Base-by-base conservation (phyloP, 345 rosid genomes). In the Turritis glabra region DNA sequence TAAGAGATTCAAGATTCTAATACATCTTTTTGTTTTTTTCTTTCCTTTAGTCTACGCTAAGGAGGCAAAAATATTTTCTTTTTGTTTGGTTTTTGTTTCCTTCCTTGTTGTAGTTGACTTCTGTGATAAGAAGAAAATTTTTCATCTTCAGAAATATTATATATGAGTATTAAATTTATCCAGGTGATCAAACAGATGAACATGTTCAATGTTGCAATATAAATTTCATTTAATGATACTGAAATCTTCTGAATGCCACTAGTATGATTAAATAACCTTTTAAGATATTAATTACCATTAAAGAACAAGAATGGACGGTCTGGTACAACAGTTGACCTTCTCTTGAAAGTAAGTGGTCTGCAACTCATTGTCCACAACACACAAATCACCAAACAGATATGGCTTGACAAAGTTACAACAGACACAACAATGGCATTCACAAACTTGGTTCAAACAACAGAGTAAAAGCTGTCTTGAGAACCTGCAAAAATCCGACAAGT, bases 91-190 rank as follows among this genome's bases (percentile, higher is more conserved):
- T 63, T 63, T 26, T 26, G 51, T 33, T 50, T 50, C 30, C 29
- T 64, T 73, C 7, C n/a, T 61, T 68, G 52, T 53, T 69, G 80
- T 63, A 46, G 80, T 70, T 64, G 80, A 77, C 76, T 70, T 77
- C 14, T 64, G 38, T 56, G 15, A 30, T 27, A 70, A 62, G 29
- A 26, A 64, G 33, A 69, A 23, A 33, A 41, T 37, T 15, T 46
- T 69, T 63, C 18, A 69, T 35, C n/a, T 62, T 21, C 9, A 43
- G 25, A 27, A 44, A 3, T 23, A 33, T 48, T 26, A 35, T 35
- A 35, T 37, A 0, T 60, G 1, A 61, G 12, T 61, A 40, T 29
- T 35, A 1, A 35, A 54, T 54, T 35, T 11, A 51, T 52, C 64
- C 56, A 60, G 74, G 69, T 59, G 69, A 67, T 74, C 67, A 57